Percentiles rank a stretch among this genome's conserved stretches.
Conservation (phyloP, 805 yeast species). For the Grigorovia transvaalensis region DNA sequence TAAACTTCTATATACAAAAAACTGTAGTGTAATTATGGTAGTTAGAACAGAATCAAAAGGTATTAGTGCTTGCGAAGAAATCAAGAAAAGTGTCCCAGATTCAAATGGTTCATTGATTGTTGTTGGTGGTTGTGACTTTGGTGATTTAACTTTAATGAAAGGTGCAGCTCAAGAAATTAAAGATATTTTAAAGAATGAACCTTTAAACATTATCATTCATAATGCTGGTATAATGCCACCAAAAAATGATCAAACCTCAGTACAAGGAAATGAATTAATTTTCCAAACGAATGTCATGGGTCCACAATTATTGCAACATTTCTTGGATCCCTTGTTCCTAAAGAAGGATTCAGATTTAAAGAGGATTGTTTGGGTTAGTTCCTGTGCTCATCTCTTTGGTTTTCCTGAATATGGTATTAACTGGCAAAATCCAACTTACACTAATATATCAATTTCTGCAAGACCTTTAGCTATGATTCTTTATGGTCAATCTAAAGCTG, state of each 20-base stretch:
- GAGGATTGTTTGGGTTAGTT: slow-evolving; percentile 33
- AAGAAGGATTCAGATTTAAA: slow-evolving; percentile 23
- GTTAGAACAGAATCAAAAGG: slow-evolving; percentile 30
- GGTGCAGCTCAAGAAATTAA: slow-evolving; percentile 20
- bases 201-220: slow-evolving; percentile 27
- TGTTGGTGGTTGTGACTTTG: slow-evolving; percentile 28
- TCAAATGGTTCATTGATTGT: slow-evolving; percentile 19
- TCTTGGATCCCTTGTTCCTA: slow-evolving; percentile 29
- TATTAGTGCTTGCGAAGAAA: slow-evolving; percentile 21
- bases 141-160: slow-evolving; percentile 30
- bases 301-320: slow-evolving; percentile 30
- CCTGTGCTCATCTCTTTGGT: slow-evolving; percentile 26
- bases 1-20: slow-evolving; percentile 23
- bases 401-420: slow-evolving; percentile 27
- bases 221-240: slow-evolving; percentile 32
- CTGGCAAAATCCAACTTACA: slow-evolving; percentile 22
- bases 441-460: slow-evolving; percentile 9
- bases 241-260: slow-evolving; percentile 18
- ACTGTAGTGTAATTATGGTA: slow-evolving; percentile 26
- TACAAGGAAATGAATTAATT: slow-evolving; percentile 31
- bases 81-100: slow-evolving; percentile 19
- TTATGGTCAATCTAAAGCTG: slow-evolving; percentile 35
- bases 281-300: slow-evolving; percentile 32
- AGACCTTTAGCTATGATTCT: slow-evolving; percentile 14
- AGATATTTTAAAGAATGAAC: slow-evolving; percentile 9